Conservation (phyloP, 73 alveolate genomes). For the Uronychia setigera region DNA sequence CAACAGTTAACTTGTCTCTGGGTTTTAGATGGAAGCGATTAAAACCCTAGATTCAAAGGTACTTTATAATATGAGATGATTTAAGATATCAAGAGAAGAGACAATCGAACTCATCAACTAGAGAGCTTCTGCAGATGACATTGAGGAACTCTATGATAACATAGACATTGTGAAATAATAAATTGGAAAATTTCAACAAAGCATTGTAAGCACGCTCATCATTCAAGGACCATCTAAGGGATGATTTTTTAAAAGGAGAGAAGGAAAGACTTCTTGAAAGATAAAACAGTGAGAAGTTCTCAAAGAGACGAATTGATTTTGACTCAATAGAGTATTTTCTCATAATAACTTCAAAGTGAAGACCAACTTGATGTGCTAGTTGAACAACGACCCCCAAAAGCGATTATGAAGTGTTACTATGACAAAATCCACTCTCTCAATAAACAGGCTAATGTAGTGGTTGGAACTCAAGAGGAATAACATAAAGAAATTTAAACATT, state of each 20-base stretch:
- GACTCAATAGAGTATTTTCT: too few relatives aligned
- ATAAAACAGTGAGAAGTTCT: background rate
- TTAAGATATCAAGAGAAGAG: background rate
- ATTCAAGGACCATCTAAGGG: background rate
- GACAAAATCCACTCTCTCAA: background rate
- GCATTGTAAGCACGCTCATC: background rate
- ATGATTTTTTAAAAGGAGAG: background rate
- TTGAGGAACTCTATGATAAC: background rate
- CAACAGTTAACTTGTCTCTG: background rate
- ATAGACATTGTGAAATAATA: background rate
- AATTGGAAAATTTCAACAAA: background rate
- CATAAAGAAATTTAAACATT: slow-evolving; percentile 4
- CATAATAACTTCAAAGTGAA: background rate
- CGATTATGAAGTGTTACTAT: background rate
- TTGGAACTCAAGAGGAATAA: background rate
- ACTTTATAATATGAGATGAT: background rate
- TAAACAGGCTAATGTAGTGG: slow-evolving; percentile 5
- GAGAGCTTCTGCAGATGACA: background rate
- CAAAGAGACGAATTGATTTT: background rate
- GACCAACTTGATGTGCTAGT: background rate
- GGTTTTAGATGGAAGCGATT: background rate
- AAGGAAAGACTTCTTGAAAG: background rate
- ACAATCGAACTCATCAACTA: background rate
- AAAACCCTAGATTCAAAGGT: background rate
- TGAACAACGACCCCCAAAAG: background rate